Conservation (phyloP, 306 rosid species). For the Castanea mollissima region DNA sequence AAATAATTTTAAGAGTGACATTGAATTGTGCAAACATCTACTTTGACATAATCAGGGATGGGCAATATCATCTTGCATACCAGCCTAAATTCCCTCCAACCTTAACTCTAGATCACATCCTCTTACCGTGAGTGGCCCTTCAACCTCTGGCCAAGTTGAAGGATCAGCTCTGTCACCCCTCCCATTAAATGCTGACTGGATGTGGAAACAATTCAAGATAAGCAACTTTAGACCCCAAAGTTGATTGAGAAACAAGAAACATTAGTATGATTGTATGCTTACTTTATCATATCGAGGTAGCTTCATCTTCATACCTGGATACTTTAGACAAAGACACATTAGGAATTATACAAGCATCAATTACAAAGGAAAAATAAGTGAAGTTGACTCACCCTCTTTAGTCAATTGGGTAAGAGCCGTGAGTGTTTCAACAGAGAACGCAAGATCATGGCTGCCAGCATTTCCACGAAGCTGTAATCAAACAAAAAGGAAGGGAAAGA, state of each 20-base stretch:
- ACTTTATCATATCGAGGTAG: conserved; percentile 90
- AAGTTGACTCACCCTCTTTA: conserved; percentile 62
- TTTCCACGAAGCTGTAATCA: conserved; percentile 66
- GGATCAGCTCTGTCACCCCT: conserved; percentile 91
- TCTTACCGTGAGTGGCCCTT: conserved; percentile 81
- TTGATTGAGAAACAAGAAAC: background rate
- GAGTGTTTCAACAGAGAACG: conserved; percentile 69
- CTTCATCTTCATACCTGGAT: conserved; percentile 83
- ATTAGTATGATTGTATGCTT: conserved; percentile 23
- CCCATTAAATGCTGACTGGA: conserved; percentile 83
- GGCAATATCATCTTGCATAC: background rate
- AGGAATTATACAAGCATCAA: conserved; percentile 12
- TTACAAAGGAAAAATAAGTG: conserved; percentile 6
- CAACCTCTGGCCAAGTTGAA: conserved; percentile 82
- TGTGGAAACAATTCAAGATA: conserved; percentile 12
- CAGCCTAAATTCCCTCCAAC: background rate
- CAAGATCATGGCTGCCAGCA: conserved; percentile 97
- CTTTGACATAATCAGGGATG: background rate
- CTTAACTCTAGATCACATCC: background rate
- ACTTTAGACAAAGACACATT: conserved; percentile 29
- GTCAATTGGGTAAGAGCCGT: conserved; percentile 55
- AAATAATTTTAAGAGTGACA: background rate
- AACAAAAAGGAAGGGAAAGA: conserved; percentile 10
- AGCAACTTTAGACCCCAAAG: conserved; percentile 22
- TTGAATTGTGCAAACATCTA: conserved; percentile 2